Conservation (phyloP, 176 grass and related monocot genomes). For the Carex parvula region DNA sequence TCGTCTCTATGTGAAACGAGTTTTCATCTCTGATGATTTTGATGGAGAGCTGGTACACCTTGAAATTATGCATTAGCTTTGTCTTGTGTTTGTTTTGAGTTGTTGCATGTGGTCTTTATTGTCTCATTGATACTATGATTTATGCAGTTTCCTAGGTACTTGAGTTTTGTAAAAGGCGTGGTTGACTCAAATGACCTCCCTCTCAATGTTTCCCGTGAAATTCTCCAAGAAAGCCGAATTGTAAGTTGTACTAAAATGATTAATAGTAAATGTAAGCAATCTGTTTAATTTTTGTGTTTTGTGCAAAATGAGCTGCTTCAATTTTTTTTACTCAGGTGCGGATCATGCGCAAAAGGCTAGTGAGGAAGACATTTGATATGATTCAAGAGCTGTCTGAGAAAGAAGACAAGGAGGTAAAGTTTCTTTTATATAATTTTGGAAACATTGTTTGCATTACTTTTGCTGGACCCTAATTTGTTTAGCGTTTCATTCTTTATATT, state of each 20-base stretch:
- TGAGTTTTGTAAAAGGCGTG: conserved; percentile 94
- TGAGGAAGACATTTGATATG: conserved; percentile 97
- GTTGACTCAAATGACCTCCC: conserved; percentile 90
- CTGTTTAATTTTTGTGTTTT: neutral
- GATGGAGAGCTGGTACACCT: conserved; percentile 74
- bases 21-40: conserved; percentile 92
- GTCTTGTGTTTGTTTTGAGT: neutral
- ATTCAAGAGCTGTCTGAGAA: conserved; percentile 80
- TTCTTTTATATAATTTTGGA: neutral
- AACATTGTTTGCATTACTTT: neutral
- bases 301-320: neutral
- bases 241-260: conserved; percentile 41
- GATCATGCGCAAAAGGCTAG: conserved; percentile 94
- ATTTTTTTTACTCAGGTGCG: conserved; percentile 49
- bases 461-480: neutral
- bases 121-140: neutral
- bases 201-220: conserved; percentile 93
- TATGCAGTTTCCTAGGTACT: conserved; percentile 79
- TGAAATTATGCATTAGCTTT: neutral
- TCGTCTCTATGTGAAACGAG: conserved; percentile 78
- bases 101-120: neutral
- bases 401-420: conserved; percentile 63
- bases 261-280: conserved; percentile 1
- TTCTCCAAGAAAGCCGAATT: conserved; percentile 93
- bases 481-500: neutral